A percentile compares a stretch with the other conserved stretches of the same genome.
phyloP scores from a whole-genome alignment of 108 stramenopile species.

The Seminavis robusta region DNA sequence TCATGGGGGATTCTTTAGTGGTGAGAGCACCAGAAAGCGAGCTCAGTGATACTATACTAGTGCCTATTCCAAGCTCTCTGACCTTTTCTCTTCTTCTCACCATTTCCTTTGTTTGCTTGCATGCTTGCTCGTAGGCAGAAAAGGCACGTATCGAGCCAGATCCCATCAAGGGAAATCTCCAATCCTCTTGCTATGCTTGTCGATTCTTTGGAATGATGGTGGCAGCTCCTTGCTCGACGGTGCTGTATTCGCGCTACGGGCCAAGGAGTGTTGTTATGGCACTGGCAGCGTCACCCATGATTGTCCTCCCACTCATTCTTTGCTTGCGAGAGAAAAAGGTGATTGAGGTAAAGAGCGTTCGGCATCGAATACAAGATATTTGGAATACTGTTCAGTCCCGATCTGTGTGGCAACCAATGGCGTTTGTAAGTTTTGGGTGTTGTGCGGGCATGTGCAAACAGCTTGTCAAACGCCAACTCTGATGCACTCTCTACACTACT shows the following conservation, averaged over 20 bases:
- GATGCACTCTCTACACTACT: too few relatives aligned
- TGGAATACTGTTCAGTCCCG: conserved; percentile 79
- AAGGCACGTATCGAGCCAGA: conserved; percentile 72
- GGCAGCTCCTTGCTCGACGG: conserved; percentile 61
- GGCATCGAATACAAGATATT: conserved; percentile 69
- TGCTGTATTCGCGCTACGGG: conserved; percentile 49
- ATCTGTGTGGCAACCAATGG: conserved; percentile 87
- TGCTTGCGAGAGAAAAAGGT: conserved; percentile 48
- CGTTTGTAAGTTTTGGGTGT: too few relatives aligned
- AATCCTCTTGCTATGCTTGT: conserved; percentile 73
- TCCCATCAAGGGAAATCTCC: conserved; percentile 50
- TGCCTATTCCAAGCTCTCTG: too few relatives aligned
- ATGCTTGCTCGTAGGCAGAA: too few relatives aligned
- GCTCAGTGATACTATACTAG: too few relatives aligned
- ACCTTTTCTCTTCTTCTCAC: too few relatives aligned
- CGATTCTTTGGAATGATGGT: conserved; percentile 80
- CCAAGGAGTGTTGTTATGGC: conserved; percentile 43
- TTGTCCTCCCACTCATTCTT: conserved; percentile 36
- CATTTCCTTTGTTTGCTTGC: too few relatives aligned
- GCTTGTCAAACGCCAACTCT: too few relatives aligned
- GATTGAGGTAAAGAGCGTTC: background rate
- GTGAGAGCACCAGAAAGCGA: too few relatives aligned
- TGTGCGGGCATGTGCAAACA: too few relatives aligned
- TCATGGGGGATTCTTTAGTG: conserved; percentile 73
- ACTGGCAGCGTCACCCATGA: conserved; percentile 46